phyloP scores from a whole-genome alignment of 257 asterid genomes.

The Handroanthus guayacan region DNA sequence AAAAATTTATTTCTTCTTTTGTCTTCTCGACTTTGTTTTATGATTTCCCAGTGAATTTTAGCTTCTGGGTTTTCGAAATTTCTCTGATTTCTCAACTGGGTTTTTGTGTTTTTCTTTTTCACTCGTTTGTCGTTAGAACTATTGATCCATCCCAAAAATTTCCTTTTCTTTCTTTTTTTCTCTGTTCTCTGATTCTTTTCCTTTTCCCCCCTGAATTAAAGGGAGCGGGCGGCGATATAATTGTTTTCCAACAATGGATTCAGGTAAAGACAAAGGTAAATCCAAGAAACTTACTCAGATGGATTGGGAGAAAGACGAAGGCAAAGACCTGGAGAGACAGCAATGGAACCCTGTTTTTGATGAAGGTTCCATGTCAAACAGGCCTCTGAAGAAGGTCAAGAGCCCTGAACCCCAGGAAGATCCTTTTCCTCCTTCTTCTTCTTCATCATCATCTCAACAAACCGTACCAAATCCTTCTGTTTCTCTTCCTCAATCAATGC shows the following conservation, averaged over 20 bases:
- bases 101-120: neutral
- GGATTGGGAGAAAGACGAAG: slow-evolving; percentile 49
- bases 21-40: neutral
- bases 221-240: slow-evolving; percentile 67
- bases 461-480: slow-evolving; percentile 16
- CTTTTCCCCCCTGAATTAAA: neutral
- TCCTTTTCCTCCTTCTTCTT: slow-evolving; percentile 29
- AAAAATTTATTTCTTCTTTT: neutral
- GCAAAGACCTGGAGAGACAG: slow-evolving; percentile 44
- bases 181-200: neutral
- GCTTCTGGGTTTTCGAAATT: slow-evolving; percentile 43
- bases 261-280: slow-evolving; percentile 53
- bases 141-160: slow-evolving; percentile 32
- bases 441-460: slow-evolving; percentile 34
- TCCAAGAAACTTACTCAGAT: slow-evolving; percentile 42
- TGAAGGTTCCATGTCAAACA: slow-evolving; percentile 59
- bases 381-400: slow-evolving; percentile 69
- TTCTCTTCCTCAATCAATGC: neutral
- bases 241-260: slow-evolving; percentile 46
- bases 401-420: slow-evolving; percentile 61
- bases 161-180: neutral
- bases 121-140: neutral
- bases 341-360: slow-evolving; percentile 65
- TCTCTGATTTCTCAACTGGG: slow-evolving; percentile 1
- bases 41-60: slow-evolving; percentile 31